A percentile compares a stretch with the other conserved stretches of the same genome.
phyloP scores from a whole-genome alignment of 139 green algal species.

The Picochlorum sp. region DNA sequence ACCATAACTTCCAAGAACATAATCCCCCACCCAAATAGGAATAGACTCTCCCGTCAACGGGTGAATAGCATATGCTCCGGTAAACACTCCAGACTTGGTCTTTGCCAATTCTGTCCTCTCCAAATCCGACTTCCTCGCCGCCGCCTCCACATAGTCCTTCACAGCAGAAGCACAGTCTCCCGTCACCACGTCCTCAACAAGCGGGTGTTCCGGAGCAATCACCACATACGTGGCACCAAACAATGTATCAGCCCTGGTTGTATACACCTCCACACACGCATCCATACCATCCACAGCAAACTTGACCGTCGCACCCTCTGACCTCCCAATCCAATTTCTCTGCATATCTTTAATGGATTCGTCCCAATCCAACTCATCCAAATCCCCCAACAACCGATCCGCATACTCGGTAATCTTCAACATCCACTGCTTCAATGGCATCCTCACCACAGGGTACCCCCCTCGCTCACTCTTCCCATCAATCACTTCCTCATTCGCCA shows the following conservation, averaged over 20 bases:
- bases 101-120: constrained; percentile 91
- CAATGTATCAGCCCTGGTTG: constrained; percentile 91
- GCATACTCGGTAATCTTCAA: constrained; percentile 92
- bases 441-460: constrained; percentile 82
- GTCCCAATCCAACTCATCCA: constrained; percentile 89
- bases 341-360: constrained; percentile 99
- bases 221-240: constrained; percentile 96
- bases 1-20: constrained; percentile 92
- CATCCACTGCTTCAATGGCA: constrained; percentile 99
- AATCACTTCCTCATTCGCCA: constrained; percentile 96
- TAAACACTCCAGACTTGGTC: constrained; percentile 88
- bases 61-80: constrained; percentile 74
- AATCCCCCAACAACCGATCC: constrained; percentile 85
- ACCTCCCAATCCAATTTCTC: constrained; percentile 96
- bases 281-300: constrained; percentile 32
- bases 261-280: constrained; percentile 66
- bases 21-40: constrained; percentile 94
- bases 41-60: constrained; percentile 72
- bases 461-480: constrained; percentile 85
- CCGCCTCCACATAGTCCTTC: constrained; percentile 67
- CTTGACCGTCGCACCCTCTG: constrained; percentile 43
- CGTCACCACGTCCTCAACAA: constrained; percentile 41
- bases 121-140: constrained; percentile 78
- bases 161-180: constrained; percentile 8
- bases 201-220: constrained; percentile 90